These are phyloP conservation scores for Fagus sylvatica DNA, from an alignment of 306 rosid species.

Conservation along the genomic window DNA sequence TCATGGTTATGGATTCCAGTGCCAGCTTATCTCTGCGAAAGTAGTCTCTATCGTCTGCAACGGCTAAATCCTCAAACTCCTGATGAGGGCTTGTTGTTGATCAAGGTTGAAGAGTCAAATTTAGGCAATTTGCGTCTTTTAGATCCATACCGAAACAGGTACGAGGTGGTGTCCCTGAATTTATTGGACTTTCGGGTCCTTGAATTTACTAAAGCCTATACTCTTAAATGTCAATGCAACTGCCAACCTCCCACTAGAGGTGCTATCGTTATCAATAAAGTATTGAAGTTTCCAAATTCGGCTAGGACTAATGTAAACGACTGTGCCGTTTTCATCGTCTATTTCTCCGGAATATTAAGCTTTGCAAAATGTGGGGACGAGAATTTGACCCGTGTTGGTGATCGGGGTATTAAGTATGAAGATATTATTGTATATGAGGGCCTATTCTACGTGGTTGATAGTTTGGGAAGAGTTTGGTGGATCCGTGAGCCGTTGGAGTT, in stretches of 20 bases:
- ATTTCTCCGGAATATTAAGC: slow-evolving; percentile 46
- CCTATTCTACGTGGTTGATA: slow-evolving; percentile 61
- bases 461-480: slow-evolving; percentile 67
- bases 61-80: slow-evolving; percentile 18
- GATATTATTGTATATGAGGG: slow-evolving; percentile 56
- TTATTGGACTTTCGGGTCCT: slow-evolving; percentile 28
- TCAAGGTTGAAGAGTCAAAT: slow-evolving; percentile 38
- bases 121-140: slow-evolving; percentile 24
- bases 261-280: slow-evolving; percentile 39
- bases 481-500: slow-evolving; percentile 42
- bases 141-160: slow-evolving; percentile 32
- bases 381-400: slow-evolving; percentile 40
- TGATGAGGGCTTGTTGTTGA: slow-evolving; percentile 38
- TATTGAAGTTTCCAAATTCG: slow-evolving; percentile 43
- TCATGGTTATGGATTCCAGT: too few species aligned
- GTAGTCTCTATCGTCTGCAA: slow-evolving; percentile 38
- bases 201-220: slow-evolving; percentile 44
- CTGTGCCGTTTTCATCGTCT: slow-evolving; percentile 38
- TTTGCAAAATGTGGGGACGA: slow-evolving; percentile 41
- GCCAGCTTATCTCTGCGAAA: slow-evolving; percentile 10
- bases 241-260: neutral
- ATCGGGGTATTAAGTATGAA: slow-evolving; percentile 41
- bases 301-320: slow-evolving; percentile 28
- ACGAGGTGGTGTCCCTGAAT: slow-evolving; percentile 17
- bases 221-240: neutral